Evolutionary conservation across 2,329 filamentous ascomycete species (phyloP).

Genomic region (Oidium heveae): DNA sequence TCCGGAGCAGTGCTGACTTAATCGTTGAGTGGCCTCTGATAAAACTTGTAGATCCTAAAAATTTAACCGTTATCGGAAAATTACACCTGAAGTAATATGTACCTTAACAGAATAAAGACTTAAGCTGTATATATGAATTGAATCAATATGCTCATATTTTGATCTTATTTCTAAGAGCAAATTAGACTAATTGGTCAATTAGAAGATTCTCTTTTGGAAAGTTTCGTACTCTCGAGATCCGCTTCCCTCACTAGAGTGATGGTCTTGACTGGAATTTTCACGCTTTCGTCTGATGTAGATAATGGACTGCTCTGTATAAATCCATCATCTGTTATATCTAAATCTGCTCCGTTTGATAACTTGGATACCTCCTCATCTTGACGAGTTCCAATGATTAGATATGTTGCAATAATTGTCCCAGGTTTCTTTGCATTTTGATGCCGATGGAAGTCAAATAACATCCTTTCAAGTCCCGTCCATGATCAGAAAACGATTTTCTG

Average conservation of each 20-base stretch:
- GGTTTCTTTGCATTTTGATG: slow-evolving; percentile 52
- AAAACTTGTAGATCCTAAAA: slow-evolving; percentile 37
- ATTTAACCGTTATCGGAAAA: too few species aligned
- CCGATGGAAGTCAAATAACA: slow-evolving; percentile 66
- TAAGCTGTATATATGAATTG: slow-evolving; percentile 74
- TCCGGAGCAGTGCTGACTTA: slow-evolving; percentile 26
- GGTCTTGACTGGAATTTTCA: slow-evolving; percentile 27
- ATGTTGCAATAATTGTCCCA: slow-evolving; percentile 69
- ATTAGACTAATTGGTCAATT: background rate
- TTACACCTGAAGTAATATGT: slow-evolving; percentile 1
- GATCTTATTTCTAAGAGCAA: slow-evolving; percentile 30
- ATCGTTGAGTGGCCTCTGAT: slow-evolving; percentile 40
- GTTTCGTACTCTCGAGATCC: slow-evolving; percentile 27
- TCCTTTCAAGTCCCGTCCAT: slow-evolving; percentile 23
- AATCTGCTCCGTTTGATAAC: slow-evolving; percentile 16
- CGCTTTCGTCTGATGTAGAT: slow-evolving; percentile 24
- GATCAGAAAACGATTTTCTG: slow-evolving; percentile 1
- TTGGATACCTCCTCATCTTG: slow-evolving; percentile 14
- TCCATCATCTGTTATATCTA: slow-evolving; percentile 37
- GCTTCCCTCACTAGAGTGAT: slow-evolving; percentile 50
- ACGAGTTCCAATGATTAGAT: slow-evolving; percentile 53
- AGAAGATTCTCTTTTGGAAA: too few species aligned
- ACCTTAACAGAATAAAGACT: slow-evolving; percentile 43
- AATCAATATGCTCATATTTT: slow-evolving; percentile 45
- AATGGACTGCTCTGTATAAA: slow-evolving; percentile 41